Base-by-base conservation (phyloP, 805 yeast genomes). In the Saccharomyces paradoxus region DNA sequence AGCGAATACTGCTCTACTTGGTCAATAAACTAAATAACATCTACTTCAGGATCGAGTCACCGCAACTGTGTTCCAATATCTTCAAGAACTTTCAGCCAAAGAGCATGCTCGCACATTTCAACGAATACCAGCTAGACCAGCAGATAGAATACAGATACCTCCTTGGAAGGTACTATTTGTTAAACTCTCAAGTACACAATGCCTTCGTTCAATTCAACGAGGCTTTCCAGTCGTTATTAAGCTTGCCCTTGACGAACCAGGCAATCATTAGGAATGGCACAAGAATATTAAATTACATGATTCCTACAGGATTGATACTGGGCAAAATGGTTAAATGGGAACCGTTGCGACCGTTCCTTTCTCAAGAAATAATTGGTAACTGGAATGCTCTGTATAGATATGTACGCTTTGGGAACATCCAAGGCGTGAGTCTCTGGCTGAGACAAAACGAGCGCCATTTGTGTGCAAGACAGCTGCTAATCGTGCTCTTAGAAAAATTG, bases 81-180 rank as follows among this genome's bases (percentile, higher is more conserved):
- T 69, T 69, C 58, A 67, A 54, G 65, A 73, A 57, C 72, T 75
- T 64, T 75, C 81, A 81, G 56, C 78, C 84, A 29, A 83, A 83
- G 64, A 78, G 83, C 72, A 77, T 76, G 58, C 74, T 80, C 22
- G 77, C 83, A 17, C 70, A 72, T 22, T 70, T 82, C 53, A 64
- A 68, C 4, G 61, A 69, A 2, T 83, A 74, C 57, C 72, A 77
- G 17, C 61, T 67, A 26, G 67, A 76, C 13, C 81, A 83, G 62
- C 80, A 77, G 54, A 74, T 83, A 7, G 81, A 78, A 56, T 83
- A 80, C 62, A 69, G 86, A 48, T 83, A 73, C 61, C 76, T 79
- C 55, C 68, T 82, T 32, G 83, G 85, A 2, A 74, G 81, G 48
- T 85, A 79, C 60, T 81, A 81, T 60, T 60, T 83, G 56, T 69